Percentiles rank a stretch among this genome's conserved stretches.
phyloP scores from a whole-genome alignment of 805 yeast genomes.

The Komagataella kurtzmanii region DNA sequence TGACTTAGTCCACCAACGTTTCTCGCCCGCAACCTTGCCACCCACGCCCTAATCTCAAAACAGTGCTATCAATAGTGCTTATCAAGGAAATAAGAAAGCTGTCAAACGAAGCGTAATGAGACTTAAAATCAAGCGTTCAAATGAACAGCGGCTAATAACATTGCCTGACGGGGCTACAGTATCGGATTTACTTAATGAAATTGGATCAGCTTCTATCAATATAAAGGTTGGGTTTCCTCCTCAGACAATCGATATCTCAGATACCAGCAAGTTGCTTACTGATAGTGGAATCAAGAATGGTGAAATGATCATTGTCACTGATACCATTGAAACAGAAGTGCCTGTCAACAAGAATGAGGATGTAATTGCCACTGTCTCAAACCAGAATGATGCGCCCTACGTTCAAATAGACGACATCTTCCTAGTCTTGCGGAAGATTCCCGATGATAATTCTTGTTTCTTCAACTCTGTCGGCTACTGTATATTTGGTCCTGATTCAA shows the following conservation, averaged over 20 bases:
- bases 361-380: background rate
- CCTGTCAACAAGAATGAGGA: background rate
- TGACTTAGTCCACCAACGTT: background rate
- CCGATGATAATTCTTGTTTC: constrained; percentile 71
- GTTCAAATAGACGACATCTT: constrained; percentile 10
- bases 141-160: constrained; percentile 8
- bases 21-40: background rate
- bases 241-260: constrained; percentile 20
- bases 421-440: constrained; percentile 41
- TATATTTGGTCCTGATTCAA: constrained; percentile 15
- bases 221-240: constrained; percentile 56
- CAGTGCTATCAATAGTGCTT: background rate
- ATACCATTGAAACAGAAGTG: background rate
- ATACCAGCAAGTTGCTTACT: constrained; percentile 13
- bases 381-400: background rate
- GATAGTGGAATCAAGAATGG: constrained; percentile 41
- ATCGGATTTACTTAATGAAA: constrained; percentile 14
- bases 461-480: constrained; percentile 54
- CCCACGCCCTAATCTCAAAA: background rate
- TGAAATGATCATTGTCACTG: constrained; percentile 34
- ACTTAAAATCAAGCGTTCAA: constrained; percentile 1
- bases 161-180: constrained; percentile 24
- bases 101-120: background rate
- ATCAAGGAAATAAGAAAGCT: background rate
- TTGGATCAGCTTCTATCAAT: constrained; percentile 4